Conservation (phyloP, 768 basidiomycete genomes). For the Tulasnella sp. region DNA sequence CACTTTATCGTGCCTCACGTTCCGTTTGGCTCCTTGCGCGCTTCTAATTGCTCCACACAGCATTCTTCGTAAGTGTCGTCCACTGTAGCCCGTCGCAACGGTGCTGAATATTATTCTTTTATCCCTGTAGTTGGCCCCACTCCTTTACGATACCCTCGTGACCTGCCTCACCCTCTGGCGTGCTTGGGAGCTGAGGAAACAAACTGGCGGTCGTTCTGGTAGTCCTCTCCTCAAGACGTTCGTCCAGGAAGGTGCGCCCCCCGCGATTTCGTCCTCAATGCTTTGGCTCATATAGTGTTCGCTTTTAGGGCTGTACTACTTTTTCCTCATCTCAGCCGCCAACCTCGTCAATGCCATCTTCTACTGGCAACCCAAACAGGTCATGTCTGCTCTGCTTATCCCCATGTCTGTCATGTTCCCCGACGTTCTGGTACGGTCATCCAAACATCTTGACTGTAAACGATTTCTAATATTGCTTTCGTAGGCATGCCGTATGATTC, state of each 20-base stretch:
- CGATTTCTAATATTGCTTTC: not conserved
- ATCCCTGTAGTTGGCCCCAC: conserved; percentile 3
- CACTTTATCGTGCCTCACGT: not conserved
- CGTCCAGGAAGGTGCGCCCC: conserved; percentile 2
- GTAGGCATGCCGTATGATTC: conserved; percentile 12
- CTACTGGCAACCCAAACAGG: conserved; percentile 12
- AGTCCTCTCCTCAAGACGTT: conserved; percentile 14
- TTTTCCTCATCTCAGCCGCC: conserved; percentile 13
- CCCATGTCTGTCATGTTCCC: conserved; percentile 13
- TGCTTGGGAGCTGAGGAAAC: not conserved
- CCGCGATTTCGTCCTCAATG: not conserved
- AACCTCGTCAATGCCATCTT: conserved; percentile 14
- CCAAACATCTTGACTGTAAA: not conserved
- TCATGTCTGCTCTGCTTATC: conserved; percentile 13
- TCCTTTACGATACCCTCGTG: conserved; percentile 7
- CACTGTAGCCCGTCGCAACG: too few relatives aligned
- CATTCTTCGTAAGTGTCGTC: conserved; percentile 6
- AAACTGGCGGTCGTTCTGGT: conserved; percentile 1
- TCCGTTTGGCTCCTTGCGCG: not conserved
- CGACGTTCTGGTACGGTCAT: conserved; percentile 6
- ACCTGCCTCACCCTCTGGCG: not conserved
- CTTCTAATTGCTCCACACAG: not conserved
- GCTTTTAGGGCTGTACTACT: conserved; percentile 5
- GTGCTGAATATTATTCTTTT: not conserved
- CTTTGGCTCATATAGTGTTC: not conserved